Base-by-base conservation (phyloP, 768 basidiomycete genomes). In the Rhodotorula babjevae region DNA sequence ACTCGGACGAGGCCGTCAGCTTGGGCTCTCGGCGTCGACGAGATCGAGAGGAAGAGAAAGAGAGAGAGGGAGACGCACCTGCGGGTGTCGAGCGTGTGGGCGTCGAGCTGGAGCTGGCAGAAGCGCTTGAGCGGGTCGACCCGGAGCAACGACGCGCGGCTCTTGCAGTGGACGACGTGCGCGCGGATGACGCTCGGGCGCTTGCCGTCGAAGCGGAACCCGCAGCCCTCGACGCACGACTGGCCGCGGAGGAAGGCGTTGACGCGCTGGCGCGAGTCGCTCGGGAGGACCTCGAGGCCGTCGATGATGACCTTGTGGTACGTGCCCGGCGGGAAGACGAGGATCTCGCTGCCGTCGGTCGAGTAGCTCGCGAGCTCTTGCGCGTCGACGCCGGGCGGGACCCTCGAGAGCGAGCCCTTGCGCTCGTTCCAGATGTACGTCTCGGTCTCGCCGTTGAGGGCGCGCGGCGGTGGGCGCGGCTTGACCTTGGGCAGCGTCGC, bases 101-200 rank as follows among this genome's bases (percentile, higher is more conserved):
- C 66, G n/a, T 61, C 61, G 52, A 72, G 71, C 47, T 72, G 71
- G 18, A 72, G 44, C 29, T 72, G 63, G 40, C 71, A 72, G 3
- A n/a, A 44, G 53, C 71, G 42, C 46, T 72, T 72, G 10, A 72
- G 63, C 25, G 71, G 71, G 57, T 69, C 57, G 5, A 19, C 16
- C 11, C 16, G 9, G 1, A 42, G 23, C 18, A 40, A 3, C 8
- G 10, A 1, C 33, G 33, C n/a, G 46, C 73, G 40, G 42, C 36
- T 21, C 55, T 67, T 70, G 66, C 73, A 74, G 16, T 31, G 44
- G 11, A 61, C 52, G 62, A 74, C 65, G 36, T 74, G 73, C 2
- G 67, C 62, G 23, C 73, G 73, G n/a, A 74, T 74, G 19, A 69
- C 68, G 27, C 68, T 66, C 16, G 73, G 73, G 0, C 66, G 60